Base-by-base conservation (phyloP, 768 basidiomycete species). In the Collybiopsis confluens region DNA sequence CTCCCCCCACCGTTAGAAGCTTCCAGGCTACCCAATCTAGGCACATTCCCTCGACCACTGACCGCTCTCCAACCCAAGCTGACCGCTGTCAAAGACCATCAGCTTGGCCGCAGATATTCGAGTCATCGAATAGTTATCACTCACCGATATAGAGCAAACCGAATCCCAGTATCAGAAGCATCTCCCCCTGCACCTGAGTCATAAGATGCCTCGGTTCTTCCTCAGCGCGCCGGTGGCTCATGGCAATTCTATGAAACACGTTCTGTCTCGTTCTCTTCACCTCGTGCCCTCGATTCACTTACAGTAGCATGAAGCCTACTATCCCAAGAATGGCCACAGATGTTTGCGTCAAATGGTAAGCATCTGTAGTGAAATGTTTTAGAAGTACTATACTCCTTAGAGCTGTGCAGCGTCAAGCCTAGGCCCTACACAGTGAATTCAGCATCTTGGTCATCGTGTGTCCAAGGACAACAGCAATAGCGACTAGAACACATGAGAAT, bases 91-190 rank as follows among this genome's bases (percentile, higher is more conserved):
- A 13, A 53, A 11, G 56, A 65, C 46, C 57, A 26, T 45, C 24
- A 33, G 37, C 24, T 23, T 4, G 26, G 1, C 53, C 13, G 5
- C 15, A 20, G 37, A 20, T 37, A 21, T 23, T 11, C 35, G 3
- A 28, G 30, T 5, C 27, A 15, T 42, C 45, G 57, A 48, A 54
- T 44, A 35, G 4, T 4, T 11, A 20, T 21, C 30, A 70, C 81
- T 65, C 65, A 90, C 90, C 87, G 46, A 90, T 72, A 86, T 87
- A 91, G 64, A 88, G 80, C 54, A 90, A 69, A 10, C 83, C 88
- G 54, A 90, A 76, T 2, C 85, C 83, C 4, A 73, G 82, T 56
- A 92, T 85, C 66, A 92, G 62, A 18, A 86, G 70, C 68, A 82
- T 76, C 62, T 92, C 88, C 62, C 90, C 87, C 61, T 92, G 90